A percentile compares a stretch with the other conserved stretches of the same genome.
These are phyloP conservation scores for Neoboletus brunneissimus DNA, from an alignment of 768 basidiomycete genomes.

Conservation along the genomic window DNA sequence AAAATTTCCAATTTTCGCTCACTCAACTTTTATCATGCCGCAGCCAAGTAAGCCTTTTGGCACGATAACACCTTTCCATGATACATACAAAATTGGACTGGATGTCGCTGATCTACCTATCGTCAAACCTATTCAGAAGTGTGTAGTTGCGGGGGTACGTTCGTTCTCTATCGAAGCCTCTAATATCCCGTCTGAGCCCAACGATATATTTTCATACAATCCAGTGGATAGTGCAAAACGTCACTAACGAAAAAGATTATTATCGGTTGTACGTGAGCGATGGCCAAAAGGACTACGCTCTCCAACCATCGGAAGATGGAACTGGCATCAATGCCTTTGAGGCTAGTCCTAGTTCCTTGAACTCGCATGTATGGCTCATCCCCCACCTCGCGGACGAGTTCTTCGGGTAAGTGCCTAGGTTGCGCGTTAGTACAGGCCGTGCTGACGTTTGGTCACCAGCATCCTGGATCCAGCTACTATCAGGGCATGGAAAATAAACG, in stretches of 20 bases:
- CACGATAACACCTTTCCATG: neutral
- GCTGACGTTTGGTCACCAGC: too few relatives aligned
- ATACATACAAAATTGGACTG: neutral
- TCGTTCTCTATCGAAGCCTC: neutral
- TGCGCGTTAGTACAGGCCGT: neutral
- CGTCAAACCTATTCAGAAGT: neutral
- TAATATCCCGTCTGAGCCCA: too few relatives aligned
- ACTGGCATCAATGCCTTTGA: neutral
- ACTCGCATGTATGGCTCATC: slow-evolving; percentile 5
- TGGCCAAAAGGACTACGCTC: neutral
- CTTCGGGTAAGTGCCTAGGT: neutral
- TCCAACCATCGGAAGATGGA: slow-evolving; percentile 1
- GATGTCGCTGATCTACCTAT: neutral
- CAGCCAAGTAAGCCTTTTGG: neutral
- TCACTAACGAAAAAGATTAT: neutral
- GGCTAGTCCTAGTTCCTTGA: neutral
- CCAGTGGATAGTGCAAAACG: slow-evolving; percentile 5
- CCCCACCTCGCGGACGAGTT: neutral
- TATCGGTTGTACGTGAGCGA: slow-evolving; percentile 2
- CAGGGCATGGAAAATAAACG: neutral
- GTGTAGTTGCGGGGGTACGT: neutral
- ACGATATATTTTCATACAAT: neutral
- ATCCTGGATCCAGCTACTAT: too few relatives aligned
- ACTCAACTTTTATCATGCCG: neutral
- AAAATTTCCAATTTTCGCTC: neutral